phyloP scores from a whole-genome alignment of 805 yeast species.

The Ogataea glucozyma region DNA sequence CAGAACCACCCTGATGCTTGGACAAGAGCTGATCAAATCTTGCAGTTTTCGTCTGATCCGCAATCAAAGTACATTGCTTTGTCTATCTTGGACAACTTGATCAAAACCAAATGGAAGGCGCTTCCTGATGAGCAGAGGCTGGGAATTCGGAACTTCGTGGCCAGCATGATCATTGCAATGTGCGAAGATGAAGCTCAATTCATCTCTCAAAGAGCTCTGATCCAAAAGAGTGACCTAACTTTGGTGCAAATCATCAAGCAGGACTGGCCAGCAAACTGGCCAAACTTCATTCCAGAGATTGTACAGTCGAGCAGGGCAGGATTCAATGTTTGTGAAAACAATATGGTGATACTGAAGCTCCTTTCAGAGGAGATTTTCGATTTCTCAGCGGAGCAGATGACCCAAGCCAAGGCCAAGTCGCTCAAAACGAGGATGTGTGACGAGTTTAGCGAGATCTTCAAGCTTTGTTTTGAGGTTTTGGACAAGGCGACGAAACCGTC shows the following conservation, averaged over 20 bases:
- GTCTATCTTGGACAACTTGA: conserved; percentile 84
- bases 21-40: conserved; percentile 88
- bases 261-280: conserved; percentile 99
- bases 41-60: conserved; percentile 73
- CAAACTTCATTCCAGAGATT: conserved; percentile 91
- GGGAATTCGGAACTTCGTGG: conserved; percentile 92
- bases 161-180: conserved; percentile 88
- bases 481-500: conserved; percentile 87
- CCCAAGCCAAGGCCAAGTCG: conserved; percentile 87
- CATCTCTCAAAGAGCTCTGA: conserved; percentile 72
- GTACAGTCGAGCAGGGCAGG: conserved; percentile 81
- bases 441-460: conserved; percentile 91
- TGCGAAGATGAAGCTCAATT: conserved; percentile 81
- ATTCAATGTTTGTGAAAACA: conserved; percentile 94
- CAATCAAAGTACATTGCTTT: conserved; percentile 93
- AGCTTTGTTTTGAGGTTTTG: conserved; percentile 88
- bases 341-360: conserved; percentile 87
- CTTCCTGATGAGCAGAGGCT: conserved; percentile 84
- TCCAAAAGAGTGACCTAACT: conserved; percentile 91
- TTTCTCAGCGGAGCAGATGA: conserved; percentile 92
- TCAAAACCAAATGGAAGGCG: conserved; percentile 91
- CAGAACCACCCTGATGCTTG: conserved; percentile 96
- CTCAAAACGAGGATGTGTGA: conserved; percentile 82
- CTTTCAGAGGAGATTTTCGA: conserved; percentile 96
- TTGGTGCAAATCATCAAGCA: conserved; percentile 92